A percentile compares a stretch with the other conserved stretches of the same genome.
Conservation (phyloP, 345 rosid genomes). For the Anacardium occidentale region DNA sequence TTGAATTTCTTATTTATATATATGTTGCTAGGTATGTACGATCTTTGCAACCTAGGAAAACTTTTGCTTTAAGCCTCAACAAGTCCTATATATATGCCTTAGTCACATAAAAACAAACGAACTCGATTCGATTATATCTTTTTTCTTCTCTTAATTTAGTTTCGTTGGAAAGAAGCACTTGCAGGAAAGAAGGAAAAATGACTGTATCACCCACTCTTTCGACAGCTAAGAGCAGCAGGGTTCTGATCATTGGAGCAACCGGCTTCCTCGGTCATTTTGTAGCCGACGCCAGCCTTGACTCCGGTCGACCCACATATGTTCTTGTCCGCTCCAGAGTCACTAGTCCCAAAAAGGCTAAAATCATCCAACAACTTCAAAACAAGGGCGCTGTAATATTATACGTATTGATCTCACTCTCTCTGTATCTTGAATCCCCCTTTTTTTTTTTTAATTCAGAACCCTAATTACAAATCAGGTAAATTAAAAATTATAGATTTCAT, state of each 20-base stretch:
- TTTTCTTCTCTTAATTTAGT: background rate
- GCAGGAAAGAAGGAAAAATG: constrained; percentile 16
- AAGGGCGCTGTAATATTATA: constrained; percentile 49
- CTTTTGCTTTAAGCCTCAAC: background rate
- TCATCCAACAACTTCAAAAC: constrained; percentile 36
- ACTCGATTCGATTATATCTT: background rate
- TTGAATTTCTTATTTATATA: background rate
- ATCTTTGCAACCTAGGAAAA: background rate
- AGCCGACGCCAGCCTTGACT: constrained; percentile 50
- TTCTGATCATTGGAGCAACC: constrained; percentile 57
- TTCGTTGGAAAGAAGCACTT: background rate
- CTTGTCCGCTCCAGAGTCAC: constrained; percentile 37
- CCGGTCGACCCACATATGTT: constrained; percentile 55
- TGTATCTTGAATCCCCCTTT: too few species aligned
- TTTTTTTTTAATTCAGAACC: too few species aligned
- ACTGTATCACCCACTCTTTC: constrained; percentile 21
- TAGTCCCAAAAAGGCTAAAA: constrained; percentile 29
- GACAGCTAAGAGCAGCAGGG: constrained; percentile 28
- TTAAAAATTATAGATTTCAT: too few species aligned
- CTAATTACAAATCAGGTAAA: too few species aligned
- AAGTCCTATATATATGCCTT: background rate
- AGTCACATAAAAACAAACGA: background rate
- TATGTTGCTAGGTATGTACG: background rate
- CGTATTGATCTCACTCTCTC: constrained; percentile 12
- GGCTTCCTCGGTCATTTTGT: constrained; percentile 65